phyloP scores from a whole-genome alignment of 768 basidiomycete genomes.

The Macrolepiota fuliginosa region DNA sequence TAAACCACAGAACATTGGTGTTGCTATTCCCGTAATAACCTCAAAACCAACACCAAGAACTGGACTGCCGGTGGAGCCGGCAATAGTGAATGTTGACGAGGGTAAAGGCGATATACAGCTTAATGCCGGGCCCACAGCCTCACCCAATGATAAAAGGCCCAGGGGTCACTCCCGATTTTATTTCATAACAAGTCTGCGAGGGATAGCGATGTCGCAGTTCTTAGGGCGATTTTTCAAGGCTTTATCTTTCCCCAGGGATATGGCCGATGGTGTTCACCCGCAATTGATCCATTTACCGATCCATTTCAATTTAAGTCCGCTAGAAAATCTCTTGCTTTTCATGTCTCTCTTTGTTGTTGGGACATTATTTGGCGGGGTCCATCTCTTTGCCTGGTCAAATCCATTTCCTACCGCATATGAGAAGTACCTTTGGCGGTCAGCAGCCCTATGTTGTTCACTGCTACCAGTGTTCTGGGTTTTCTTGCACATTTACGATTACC shows the following conservation, averaged over 20 bases:
- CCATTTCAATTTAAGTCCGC: too few relatives aligned
- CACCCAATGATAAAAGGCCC: too few relatives aligned
- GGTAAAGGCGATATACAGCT: neutral
- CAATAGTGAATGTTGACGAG: neutral
- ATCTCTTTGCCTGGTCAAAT: too few relatives aligned
- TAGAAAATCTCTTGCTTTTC: too few relatives aligned
- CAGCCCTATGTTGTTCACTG: too few relatives aligned
- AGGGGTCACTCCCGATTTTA: neutral
- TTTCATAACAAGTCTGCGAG: neutral
- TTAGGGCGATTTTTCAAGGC: neutral
- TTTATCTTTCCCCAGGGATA: neutral
- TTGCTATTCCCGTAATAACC: neutral
- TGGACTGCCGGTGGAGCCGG: neutral
- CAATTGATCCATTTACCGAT: too few relatives aligned
- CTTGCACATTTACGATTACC: too few relatives aligned
- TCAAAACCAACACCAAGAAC: neutral
- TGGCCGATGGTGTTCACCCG: neutral
- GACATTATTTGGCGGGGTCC: too few relatives aligned
- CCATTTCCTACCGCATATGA: too few relatives aligned
- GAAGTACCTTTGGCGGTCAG: too few relatives aligned
- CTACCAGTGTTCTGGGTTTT: too few relatives aligned
- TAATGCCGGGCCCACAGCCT: neutral
- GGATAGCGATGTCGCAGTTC: neutral
- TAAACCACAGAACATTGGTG: conserved; percentile 24
- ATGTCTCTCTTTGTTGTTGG: too few relatives aligned